These are phyloP conservation scores for Nematodospora valgi DNA, from an alignment of 805 yeast genomes.

Conservation along the genomic window DNA sequence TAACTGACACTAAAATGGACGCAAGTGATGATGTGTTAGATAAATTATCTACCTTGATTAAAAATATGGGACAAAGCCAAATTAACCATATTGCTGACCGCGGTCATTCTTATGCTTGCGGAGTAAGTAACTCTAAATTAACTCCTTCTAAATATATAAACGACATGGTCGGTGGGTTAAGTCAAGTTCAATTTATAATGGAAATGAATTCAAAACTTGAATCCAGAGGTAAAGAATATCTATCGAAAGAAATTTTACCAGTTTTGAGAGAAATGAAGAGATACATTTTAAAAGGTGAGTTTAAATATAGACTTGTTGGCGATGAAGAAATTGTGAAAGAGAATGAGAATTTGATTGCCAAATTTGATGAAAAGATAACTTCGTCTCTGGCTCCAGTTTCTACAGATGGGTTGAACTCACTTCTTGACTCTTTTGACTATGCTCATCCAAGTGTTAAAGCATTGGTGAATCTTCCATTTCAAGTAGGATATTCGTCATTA, in stretches of 20 bases:
- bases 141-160: conserved; percentile 57
- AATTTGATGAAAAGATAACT: conserved; percentile 26
- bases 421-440: conserved; percentile 14
- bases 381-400: conserved; percentile 3
- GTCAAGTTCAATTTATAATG: conserved; percentile 68
- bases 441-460: conserved; percentile 26
- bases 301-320: conserved; percentile 58
- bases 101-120: conserved; percentile 82
- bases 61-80: conserved; percentile 72
- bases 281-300: conserved; percentile 25
- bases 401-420: conserved; percentile 13
- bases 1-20: conserved; percentile 64
- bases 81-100: conserved; percentile 76
- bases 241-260: conserved; percentile 55
- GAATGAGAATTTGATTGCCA: conserved; percentile 33
- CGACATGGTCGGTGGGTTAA: conserved; percentile 70
- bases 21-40: conserved; percentile 40
- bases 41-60: conserved; percentile 70
- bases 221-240: conserved; percentile 28
- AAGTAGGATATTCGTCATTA: conserved; percentile 77
- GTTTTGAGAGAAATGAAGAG: conserved; percentile 52
- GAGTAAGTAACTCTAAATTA: conserved; percentile 60
- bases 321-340: conserved; percentile 38
- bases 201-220: conserved; percentile 53
- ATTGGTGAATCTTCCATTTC: conserved; percentile 74